Percentiles rank a stretch among this genome's conserved stretches.
Evolutionary conservation across 352 stramenopile species (phyloP).

Genomic region (Globisporangium barbulae): DNA sequence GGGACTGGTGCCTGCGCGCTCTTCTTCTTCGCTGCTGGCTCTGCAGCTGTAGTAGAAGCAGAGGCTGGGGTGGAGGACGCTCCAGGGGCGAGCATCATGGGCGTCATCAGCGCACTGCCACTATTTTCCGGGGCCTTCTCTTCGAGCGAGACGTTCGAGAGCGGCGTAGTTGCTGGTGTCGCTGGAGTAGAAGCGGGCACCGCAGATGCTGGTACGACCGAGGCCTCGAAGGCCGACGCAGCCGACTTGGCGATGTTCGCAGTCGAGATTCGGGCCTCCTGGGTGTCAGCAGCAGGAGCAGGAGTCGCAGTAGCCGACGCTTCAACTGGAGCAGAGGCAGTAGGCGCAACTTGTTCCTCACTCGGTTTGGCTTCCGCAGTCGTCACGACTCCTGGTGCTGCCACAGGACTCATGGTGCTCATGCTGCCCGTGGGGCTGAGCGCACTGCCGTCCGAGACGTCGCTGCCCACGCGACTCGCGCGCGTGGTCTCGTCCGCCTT

Average conservation of each 20-base stretch:
- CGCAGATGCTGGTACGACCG: neutral
- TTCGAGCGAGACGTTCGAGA: slow-evolving; percentile 9
- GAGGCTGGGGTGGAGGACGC: neutral
- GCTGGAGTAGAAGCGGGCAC: neutral
- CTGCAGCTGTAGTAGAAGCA: neutral
- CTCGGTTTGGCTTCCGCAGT: neutral
- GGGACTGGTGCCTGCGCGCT: neutral
- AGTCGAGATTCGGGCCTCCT: neutral
- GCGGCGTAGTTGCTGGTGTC: neutral
- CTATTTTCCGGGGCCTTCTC: slow-evolving; percentile 8
- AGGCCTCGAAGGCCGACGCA: neutral
- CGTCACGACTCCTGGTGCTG: neutral
- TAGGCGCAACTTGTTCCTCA: neutral
- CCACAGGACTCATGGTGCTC: slow-evolving; percentile 10
- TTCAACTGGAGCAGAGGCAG: neutral
- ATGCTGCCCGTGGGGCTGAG: slow-evolving; percentile 35
- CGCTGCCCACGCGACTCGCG: slow-evolving; percentile 38
- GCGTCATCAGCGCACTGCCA: neutral
- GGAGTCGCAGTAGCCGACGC: neutral
- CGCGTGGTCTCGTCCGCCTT: slow-evolving; percentile 49
- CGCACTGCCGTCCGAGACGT: slow-evolving; percentile 44
- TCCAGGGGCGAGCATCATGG: neutral
- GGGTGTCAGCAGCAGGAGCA: neutral
- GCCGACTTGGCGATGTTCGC: slow-evolving; percentile 3
- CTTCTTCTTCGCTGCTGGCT: neutral